These are phyloP conservation scores for Hortaea werneckii DNA, from an alignment of 2,329 filamentous ascomycete genomes.

Conservation along the genomic window DNA sequence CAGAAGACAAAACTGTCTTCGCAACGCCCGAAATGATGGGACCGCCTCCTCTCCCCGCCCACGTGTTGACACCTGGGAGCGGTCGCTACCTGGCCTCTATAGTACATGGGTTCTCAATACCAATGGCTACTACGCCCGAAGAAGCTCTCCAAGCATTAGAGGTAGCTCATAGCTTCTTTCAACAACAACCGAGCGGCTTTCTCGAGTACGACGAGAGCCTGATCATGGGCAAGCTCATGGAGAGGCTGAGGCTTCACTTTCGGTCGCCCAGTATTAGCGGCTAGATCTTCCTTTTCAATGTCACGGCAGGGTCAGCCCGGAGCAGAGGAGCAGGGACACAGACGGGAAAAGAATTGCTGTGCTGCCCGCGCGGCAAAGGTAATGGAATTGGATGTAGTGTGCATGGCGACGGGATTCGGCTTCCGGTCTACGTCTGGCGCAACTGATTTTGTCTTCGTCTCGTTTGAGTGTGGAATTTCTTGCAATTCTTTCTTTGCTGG, in stretches of 20 bases:
- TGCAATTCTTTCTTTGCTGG: no score
- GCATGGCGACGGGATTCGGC: no score
- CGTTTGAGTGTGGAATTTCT: no score
- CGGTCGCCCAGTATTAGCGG: conserved; percentile 8
- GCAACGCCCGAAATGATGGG: conserved; percentile 33
- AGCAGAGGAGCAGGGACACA: no score
- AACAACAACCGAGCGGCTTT: conserved; percentile 57
- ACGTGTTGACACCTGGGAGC: conserved; percentile 11
- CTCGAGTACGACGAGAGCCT: conserved; percentile 70
- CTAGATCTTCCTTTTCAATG: not conserved
- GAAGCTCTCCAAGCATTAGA: conserved; percentile 76
- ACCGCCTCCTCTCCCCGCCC: conserved; percentile 35
- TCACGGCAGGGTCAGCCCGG: no score
- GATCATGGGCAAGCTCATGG: conserved; percentile 69
- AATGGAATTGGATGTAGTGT: no score
- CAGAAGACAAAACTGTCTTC: conserved; percentile 4
- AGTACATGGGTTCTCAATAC: conserved; percentile 7
- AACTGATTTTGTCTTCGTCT: no score
- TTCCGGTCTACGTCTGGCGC: no score
- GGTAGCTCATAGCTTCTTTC: conserved; percentile 71
- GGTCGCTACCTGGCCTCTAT: conserved; percentile 20
- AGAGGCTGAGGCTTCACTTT: conserved; percentile 60
- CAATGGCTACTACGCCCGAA: conserved; percentile 65
- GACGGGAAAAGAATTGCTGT: no score
- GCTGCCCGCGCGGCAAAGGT: no score